Evolutionary conservation across 768 basidiomycete genomes (phyloP).

Genomic region (Kwoniella bestiolae): DNA sequence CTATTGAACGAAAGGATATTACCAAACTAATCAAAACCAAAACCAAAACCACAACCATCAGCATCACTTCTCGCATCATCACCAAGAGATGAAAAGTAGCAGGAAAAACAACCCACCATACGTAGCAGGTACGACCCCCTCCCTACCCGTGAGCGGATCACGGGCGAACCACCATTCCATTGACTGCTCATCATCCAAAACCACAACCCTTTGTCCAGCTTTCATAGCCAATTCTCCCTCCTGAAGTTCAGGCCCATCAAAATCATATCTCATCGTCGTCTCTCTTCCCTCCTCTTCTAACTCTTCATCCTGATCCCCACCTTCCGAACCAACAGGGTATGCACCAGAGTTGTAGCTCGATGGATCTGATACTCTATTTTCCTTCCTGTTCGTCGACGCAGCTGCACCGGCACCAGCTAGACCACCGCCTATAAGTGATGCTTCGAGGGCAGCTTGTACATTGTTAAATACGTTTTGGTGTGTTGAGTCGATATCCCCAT

Average conservation of each 20-base stretch:
- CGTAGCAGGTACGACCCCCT: constrained; percentile 89
- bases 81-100: background rate
- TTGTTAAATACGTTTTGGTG: constrained; percentile 50
- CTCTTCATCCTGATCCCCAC: constrained; percentile 34
- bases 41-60: too few relatives aligned
- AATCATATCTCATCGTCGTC: constrained; percentile 55
- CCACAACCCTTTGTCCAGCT: constrained; percentile 50
- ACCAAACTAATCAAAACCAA: too few relatives aligned
- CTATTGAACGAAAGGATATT: background rate
- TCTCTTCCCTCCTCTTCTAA: constrained; percentile 51
- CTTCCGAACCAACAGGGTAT: constrained; percentile 15
- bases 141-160: constrained; percentile 74
- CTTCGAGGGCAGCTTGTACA: constrained; percentile 41
- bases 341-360: constrained; percentile 19
- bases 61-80: too few relatives aligned
- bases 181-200: constrained; percentile 63
- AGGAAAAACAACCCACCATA: constrained; percentile 64
- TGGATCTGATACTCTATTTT: constrained; percentile 14
- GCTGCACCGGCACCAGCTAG: constrained; percentile 28
- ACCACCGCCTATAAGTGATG: constrained; percentile 31
- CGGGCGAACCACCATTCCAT: constrained; percentile 92
- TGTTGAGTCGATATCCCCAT: constrained; percentile 41
- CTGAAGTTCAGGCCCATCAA: constrained; percentile 52
- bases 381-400: constrained; percentile 17
- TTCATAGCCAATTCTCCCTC: constrained; percentile 55